Conservation (phyloP, 306 rosid species). For the Comarum palustre region DNA sequence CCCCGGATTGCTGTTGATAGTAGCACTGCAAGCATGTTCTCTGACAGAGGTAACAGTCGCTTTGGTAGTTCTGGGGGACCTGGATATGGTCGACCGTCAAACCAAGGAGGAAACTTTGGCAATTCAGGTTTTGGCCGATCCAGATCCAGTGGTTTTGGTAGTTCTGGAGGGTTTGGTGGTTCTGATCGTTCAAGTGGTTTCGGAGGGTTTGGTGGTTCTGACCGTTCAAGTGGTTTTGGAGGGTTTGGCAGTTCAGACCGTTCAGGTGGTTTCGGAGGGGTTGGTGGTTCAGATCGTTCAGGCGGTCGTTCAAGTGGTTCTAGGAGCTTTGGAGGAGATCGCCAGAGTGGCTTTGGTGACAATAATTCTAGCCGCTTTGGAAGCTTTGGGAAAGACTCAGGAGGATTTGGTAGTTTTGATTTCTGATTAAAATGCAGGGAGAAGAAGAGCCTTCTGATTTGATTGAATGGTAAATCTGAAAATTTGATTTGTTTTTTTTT, state of each 20-base stretch:
- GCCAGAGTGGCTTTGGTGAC: constrained; percentile 1
- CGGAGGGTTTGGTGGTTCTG: background rate
- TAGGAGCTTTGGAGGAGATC: constrained; percentile 17
- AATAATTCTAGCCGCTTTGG: constrained; percentile 20
- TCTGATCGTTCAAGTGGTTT: background rate
- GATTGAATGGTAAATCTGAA: constrained; percentile 5
- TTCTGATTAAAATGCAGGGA: constrained; percentile 2
- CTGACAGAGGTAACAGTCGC: constrained; percentile 48
- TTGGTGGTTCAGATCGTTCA: background rate
- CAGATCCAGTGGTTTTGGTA: background rate
- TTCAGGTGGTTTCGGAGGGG: constrained; percentile 23
- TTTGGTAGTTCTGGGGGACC: constrained; percentile 40
- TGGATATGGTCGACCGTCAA: constrained; percentile 47
- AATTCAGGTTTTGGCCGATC: constrained; percentile 26
- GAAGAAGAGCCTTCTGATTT: background rate
- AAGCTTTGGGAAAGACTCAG: constrained; percentile 10
- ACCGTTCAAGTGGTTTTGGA: constrained; percentile 33
- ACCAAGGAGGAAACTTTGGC: constrained; percentile 47
- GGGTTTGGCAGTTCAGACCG: constrained; percentile 34
- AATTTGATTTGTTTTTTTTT: background rate
- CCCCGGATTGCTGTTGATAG: constrained; percentile 63
- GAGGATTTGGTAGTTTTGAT: constrained; percentile 4
- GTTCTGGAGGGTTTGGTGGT: constrained; percentile 15
- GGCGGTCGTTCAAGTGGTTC: constrained; percentile 24
- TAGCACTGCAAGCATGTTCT: constrained; percentile 38